Evolutionary conservation across 2,329 filamentous ascomycete genomes (phyloP), one percentile per base, ranked within the genome.

Genomic region (Phialophora chinensis): DNA sequence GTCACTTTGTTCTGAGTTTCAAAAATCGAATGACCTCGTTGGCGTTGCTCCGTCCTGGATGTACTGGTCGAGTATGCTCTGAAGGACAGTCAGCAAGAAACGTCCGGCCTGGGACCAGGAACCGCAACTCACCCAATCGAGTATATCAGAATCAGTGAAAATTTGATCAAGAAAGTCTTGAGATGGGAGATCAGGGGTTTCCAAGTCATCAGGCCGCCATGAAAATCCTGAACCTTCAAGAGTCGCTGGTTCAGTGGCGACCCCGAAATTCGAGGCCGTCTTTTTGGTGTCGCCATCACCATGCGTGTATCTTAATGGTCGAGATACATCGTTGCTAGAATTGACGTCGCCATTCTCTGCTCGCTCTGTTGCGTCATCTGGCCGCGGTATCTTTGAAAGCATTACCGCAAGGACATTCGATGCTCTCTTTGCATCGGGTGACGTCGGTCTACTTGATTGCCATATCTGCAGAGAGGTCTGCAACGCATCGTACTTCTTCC

Each of bases 351-450:
- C 44, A 14, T 35, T 52, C 25, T 4, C 11, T 52, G 17, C 31
- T 14, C 29, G 12, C 10, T 52, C 23, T 29, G n/a, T 33, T 20
- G 42, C 35, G 10, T 29, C 31, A 12, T n/a, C 33, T 31, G 60
- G 49, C 23, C 60, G 31, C 7, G 63, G 63, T 38, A 65, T 55
- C 56, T 65, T 65, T 4, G 55, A 44, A 23, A 65, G 47, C 63
- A 65, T 65, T n/a, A 56, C 50, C 14, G 20, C 56, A 12, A 65
- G 47, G 23, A 65, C 57, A 17, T 58, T 49, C 8, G 56, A 50
- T 47, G 63, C 63, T 54, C 57, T 50, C 35, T 33, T 52, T 7
- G 63, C 55, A 38, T 65, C 63, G 20, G 33, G 25, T 14, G 54
- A 58, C 3, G 11, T 38, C 20, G 33, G 20, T 23, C 23, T 54